A percentile compares a stretch with the other conserved stretches of the same genome.
Conservation (phyloP, 2,329 filamentous ascomycete genomes). For the Penicillium sp. region DNA sequence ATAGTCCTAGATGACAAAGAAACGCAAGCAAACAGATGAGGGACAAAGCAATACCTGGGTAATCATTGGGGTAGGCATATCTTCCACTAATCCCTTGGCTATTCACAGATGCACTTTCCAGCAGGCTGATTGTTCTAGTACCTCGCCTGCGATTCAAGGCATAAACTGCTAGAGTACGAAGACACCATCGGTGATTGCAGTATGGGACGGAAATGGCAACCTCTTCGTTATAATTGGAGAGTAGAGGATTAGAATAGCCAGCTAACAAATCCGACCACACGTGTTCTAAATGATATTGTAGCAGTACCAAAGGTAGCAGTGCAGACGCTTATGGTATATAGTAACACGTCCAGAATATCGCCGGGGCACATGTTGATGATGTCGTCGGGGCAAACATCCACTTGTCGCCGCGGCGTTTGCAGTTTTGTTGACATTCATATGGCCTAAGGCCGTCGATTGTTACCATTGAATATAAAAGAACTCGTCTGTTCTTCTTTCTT, state of each 20-base stretch:
- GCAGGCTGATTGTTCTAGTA: not conserved
- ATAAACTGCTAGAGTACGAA: too few species aligned
- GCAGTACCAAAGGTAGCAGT: not conserved
- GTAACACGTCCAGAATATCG: not conserved
- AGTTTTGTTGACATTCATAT: not conserved
- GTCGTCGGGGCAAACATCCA: too few species aligned
- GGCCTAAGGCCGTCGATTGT: not conserved
- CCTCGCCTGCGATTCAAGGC: not conserved
- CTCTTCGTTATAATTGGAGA: too few species aligned
- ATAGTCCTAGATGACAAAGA: not conserved
- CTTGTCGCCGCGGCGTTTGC: not conserved
- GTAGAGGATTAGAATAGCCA: too few species aligned
- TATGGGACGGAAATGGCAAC: too few species aligned
- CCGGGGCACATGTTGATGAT: too few species aligned
- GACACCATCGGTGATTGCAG: too few species aligned
- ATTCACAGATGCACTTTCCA: not conserved
- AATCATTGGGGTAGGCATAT: too few species aligned
- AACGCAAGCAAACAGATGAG: not conserved
- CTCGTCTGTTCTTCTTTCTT: not conserved
- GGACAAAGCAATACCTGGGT: not conserved
- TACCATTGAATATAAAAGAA: too few species aligned
- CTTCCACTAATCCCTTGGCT: too few species aligned
- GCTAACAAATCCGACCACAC: not conserved
- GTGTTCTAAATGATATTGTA: not conserved
- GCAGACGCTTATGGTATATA: too few species aligned